These are phyloP conservation scores for Staphylotrichum tortipilum DNA, from an alignment of 495 filamentous ascomycete genomes.

Conservation along the genomic window DNA sequence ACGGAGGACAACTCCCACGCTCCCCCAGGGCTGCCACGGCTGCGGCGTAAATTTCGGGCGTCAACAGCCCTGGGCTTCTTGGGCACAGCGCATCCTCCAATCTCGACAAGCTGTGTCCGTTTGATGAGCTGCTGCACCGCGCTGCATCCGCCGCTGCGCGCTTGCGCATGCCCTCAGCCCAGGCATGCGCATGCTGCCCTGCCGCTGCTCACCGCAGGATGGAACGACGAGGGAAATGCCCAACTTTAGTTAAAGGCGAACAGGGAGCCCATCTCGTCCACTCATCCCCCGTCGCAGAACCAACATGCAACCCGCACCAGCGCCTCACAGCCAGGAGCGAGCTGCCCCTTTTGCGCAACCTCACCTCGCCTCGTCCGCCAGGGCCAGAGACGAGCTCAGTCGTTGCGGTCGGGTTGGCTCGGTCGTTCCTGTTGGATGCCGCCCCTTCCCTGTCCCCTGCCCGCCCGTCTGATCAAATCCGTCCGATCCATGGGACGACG, in stretches of 20 bases:
- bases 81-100: constrained; percentile 18
- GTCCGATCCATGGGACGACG: neutral
- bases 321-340: no score
- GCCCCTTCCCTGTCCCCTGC: no score
- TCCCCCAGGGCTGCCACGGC: neutral
- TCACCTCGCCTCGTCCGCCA: no score
- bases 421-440: no score
- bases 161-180: constrained; percentile 2
- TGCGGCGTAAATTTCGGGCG: constrained; percentile 19
- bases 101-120: constrained; percentile 12
- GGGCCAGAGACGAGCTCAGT: no score
- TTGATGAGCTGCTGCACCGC: constrained; percentile 5
- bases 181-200: no score
- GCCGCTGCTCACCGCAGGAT: neutral
- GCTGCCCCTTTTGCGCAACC: no score
- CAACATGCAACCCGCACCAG: constrained; percentile 9
- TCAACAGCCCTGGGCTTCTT: constrained; percentile 15
- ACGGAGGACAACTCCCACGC: constrained; percentile 14
- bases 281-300: constrained; percentile 6
- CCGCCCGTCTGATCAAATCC: no score
- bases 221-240: no score
- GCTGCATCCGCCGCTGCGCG: constrained; percentile 5
- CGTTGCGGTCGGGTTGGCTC: no score
- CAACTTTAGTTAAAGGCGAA: no score
- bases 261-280: no score